phyloP scores from a whole-genome alignment of 1,139 yeast species.

The Kodamaea sp. region DNA sequence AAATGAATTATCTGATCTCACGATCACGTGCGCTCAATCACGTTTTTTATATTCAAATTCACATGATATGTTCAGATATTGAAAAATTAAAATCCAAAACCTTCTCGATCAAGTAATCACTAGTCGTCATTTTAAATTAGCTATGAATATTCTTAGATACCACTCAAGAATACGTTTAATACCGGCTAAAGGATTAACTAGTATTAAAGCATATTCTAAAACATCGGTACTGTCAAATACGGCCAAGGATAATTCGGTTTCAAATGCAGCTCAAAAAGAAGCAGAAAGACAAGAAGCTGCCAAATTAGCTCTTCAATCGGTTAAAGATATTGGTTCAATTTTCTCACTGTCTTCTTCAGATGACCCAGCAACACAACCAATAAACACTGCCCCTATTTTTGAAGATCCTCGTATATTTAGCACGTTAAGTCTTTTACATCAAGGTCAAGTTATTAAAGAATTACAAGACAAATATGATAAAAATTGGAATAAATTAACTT shows the following conservation, averaged over 20 bases:
- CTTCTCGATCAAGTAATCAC: not conserved
- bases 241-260: not conserved
- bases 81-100: too few species aligned
- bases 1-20: too few species aligned
- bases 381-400: constrained; percentile 51
- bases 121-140: not conserved
- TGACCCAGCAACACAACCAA: constrained; percentile 45
- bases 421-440: constrained; percentile 48
- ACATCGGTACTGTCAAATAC: not conserved
- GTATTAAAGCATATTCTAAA: too few species aligned
- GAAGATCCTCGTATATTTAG: constrained; percentile 45
- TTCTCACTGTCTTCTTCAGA: constrained; percentile 27
- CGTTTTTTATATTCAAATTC: too few species aligned
- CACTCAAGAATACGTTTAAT: not conserved
- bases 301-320: constrained; percentile 39
- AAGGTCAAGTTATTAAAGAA: constrained; percentile 55
- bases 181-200: not conserved
- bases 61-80: too few species aligned
- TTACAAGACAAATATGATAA: constrained; percentile 49
- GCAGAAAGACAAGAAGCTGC: constrained; percentile 32
- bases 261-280: constrained; percentile 1
- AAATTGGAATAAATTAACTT: constrained; percentile 48
- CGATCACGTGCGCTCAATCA: too few species aligned
- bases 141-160: not conserved
- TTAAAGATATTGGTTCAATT: constrained; percentile 41